Evolutionary conservation across 1,284 basidiomycete species (phyloP).

Genomic region (Heterobasidion occidentale): DNA sequence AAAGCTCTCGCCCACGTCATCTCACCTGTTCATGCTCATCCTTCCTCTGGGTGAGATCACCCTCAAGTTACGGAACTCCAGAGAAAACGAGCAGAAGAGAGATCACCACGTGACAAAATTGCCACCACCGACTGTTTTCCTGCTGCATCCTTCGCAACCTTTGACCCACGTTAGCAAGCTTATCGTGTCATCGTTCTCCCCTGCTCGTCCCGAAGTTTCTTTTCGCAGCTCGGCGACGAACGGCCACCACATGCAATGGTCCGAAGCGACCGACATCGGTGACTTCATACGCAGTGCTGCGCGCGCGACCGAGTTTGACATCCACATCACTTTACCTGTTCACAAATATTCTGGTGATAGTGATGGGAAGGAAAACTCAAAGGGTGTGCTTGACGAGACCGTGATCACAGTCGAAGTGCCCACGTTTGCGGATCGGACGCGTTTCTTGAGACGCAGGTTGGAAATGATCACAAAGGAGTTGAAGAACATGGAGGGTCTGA

Average conservation of each 20-base stretch:
- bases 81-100: not conserved
- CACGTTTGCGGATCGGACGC: constrained; percentile 54
- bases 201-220: constrained; percentile 29
- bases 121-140: constrained; percentile 44
- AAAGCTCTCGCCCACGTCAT: constrained; percentile 52
- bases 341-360: constrained; percentile 1
- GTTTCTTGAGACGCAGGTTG: constrained; percentile 47
- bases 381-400: constrained; percentile 15
- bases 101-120: not conserved
- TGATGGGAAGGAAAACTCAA: not conserved
- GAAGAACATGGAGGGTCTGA: constrained; percentile 43
- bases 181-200: constrained; percentile 34
- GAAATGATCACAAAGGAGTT: constrained; percentile 33
- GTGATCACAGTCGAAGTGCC: constrained; percentile 49
- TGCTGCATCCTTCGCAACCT: constrained; percentile 53
- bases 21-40: constrained; percentile 60
- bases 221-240: constrained; percentile 36
- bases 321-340: constrained; percentile 29
- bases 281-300: constrained; percentile 63
- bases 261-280: constrained; percentile 57
- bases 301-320: constrained; percentile 44
- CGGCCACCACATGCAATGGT: constrained; percentile 43
- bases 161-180: constrained; percentile 49
- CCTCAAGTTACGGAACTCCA: constrained; percentile 9
- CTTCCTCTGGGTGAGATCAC: constrained; percentile 32